Conservation (phyloP, 768 basidiomycete species). For the Tubosaeta sp. region DNA sequence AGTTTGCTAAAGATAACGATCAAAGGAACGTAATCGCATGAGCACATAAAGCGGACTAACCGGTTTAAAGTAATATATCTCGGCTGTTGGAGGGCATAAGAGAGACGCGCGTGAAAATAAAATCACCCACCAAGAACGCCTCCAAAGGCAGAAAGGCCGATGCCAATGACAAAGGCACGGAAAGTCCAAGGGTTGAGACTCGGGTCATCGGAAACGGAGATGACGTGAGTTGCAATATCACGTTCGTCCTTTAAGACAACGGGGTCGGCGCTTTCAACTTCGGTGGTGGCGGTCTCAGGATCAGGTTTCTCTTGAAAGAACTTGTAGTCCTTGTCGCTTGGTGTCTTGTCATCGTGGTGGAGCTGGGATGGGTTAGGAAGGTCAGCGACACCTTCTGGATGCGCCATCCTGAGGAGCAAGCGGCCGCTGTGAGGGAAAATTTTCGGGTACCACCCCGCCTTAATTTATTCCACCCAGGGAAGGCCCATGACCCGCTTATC, state of each 20-base stretch:
- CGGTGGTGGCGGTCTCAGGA: slow-evolving; percentile 24
- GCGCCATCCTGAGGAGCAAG: slow-evolving; percentile 8
- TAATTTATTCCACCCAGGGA: not conserved
- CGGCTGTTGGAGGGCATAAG: slow-evolving; percentile 32
- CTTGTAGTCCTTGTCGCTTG: slow-evolving; percentile 17
- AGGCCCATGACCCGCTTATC: not conserved
- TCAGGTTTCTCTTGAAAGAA: slow-evolving; percentile 31
- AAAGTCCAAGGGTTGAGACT: slow-evolving; percentile 33
- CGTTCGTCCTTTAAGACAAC: slow-evolving; percentile 38
- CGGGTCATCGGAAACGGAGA: slow-evolving; percentile 34
- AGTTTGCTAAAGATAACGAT: slow-evolving; percentile 39
- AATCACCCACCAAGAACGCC: slow-evolving; percentile 43
- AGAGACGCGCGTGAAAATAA: not conserved
- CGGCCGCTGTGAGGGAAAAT: not conserved
- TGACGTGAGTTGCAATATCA: slow-evolving; percentile 46
- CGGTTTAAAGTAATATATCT: slow-evolving; percentile 61
- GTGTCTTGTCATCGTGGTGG: not conserved
- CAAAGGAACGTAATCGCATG: not conserved
- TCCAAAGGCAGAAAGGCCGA: slow-evolving; percentile 50
- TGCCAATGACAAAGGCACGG: slow-evolving; percentile 50
- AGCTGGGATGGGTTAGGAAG: not conserved
- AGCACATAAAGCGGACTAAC: slow-evolving; percentile 22
- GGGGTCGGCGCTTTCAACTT: slow-evolving; percentile 9
- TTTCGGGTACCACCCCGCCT: not conserved
- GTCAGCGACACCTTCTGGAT: not conserved